phyloP scores from a whole-genome alignment of 257 asterid genomes.

The Pogostemon cablin region DNA sequence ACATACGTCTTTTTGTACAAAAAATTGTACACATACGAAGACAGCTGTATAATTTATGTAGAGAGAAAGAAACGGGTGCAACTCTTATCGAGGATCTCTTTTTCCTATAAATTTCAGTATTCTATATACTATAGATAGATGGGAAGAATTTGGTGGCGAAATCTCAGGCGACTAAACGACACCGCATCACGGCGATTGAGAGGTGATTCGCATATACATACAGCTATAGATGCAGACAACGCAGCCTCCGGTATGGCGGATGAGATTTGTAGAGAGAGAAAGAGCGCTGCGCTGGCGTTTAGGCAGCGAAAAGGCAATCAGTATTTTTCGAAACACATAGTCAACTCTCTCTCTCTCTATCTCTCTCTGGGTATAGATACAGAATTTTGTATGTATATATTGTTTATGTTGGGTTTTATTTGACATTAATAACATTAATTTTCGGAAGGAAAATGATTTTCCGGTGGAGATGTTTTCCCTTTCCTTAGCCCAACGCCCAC shows the following conservation, averaged over 20 bases:
- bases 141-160: slow-evolving; percentile 29
- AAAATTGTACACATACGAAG: slow-evolving; percentile 8
- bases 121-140: not conserved
- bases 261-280: slow-evolving; percentile 34
- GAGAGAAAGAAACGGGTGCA: slow-evolving; percentile 31
- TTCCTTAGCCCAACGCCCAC: slow-evolving; percentile 15
- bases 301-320: too few relatives aligned
- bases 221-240: slow-evolving; percentile 21
- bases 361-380: slow-evolving; percentile 26
- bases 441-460: slow-evolving; percentile 9
- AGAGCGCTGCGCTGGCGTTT: not conserved
- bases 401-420: slow-evolving; percentile 21
- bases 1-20: not conserved
- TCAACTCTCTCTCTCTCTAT: slow-evolving; percentile 37
- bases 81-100: slow-evolving; percentile 7
- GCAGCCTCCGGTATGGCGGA: slow-evolving; percentile 21
- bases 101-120: not conserved
- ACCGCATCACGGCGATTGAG: slow-evolving; percentile 41
- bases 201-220: slow-evolving; percentile 29
- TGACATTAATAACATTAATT: slow-evolving; percentile 16
- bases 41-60: slow-evolving; percentile 25
- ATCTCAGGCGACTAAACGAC: slow-evolving; percentile 48
- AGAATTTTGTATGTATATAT: not conserved
- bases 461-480: slow-evolving; percentile 21
- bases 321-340: slow-evolving; percentile 23